Evolutionary conservation across 2,329 filamentous ascomycete species (phyloP).

Genomic region (Epichloe hybrida): DNA sequence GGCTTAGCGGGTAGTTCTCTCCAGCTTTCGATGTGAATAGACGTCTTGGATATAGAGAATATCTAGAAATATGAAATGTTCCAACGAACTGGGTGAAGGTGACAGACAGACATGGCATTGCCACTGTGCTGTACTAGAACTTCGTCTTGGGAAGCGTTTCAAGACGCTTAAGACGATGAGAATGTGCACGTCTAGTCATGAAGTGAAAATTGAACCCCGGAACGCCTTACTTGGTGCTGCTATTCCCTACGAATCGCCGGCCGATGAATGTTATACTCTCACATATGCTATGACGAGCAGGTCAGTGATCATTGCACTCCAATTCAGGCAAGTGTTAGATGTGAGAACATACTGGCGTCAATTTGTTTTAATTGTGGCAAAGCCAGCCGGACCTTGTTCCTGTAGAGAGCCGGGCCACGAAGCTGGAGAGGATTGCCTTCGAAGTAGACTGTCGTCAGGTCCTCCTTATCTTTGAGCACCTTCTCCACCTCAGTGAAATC

Average conservation of each 20-base stretch:
- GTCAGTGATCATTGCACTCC: not conserved
- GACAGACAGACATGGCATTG: not conserved
- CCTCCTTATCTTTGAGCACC: constrained; percentile 63
- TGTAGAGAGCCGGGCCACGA: constrained; percentile 66
- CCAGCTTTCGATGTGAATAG: not conserved
- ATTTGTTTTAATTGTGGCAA: constrained; percentile 85
- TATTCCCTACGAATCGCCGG: not conserved
- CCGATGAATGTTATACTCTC: not conserved
- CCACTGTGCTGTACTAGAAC: not conserved
- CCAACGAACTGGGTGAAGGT: not conserved
- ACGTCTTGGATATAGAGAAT: not conserved
- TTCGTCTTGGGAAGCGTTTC: not conserved
- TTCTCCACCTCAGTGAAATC: constrained; percentile 76
- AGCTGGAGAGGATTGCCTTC: constrained; percentile 87
- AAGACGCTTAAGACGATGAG: not conserved
- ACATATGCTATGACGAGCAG: constrained; percentile 6
- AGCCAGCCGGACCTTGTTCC: constrained; percentile 83
- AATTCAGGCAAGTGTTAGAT: not conserved
- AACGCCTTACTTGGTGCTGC: not conserved
- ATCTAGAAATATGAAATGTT: not conserved
- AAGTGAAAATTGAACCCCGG: not conserved
- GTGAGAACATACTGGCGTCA: constrained; percentile 75
- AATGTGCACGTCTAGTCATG: not conserved
- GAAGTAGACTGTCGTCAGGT: constrained; percentile 84
- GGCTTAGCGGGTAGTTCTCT: not conserved